Percentiles rank a stretch among this genome's conserved stretches.
Evolutionary conservation across 2,329 filamentous ascomycete genomes (phyloP).

Genomic region (Whalleya microplaca): DNA sequence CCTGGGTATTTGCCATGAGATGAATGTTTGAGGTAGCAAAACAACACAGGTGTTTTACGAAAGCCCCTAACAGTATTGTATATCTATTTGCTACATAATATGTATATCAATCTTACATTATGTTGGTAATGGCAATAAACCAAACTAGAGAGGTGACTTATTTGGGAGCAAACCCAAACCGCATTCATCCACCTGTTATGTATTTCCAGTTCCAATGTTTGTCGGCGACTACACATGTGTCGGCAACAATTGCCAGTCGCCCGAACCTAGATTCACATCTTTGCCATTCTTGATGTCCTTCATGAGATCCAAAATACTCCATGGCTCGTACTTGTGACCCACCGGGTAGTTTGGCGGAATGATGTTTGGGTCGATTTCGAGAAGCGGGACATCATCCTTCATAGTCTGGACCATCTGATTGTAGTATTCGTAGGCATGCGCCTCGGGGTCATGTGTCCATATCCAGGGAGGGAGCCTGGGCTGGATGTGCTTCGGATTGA

Average conservation of each 20-base stretch:
- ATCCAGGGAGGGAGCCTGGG: constrained; percentile 10
- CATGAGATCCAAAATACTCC: not conserved
- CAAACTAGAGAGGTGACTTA: not conserved
- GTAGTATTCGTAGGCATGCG: constrained; percentile 33
- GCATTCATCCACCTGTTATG: not conserved
- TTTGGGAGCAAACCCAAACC: not conserved
- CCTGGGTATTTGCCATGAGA: too few species aligned
- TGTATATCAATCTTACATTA: too few species aligned
- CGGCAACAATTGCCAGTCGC: not conserved
- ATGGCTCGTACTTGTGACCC: not conserved
- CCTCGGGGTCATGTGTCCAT: constrained; percentile 33
- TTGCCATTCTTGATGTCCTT: not conserved
- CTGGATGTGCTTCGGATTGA: constrained; percentile 4
- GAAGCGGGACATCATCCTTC: not conserved
- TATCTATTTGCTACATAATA: too few species aligned
- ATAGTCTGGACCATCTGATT: not conserved
- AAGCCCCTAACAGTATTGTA: too few species aligned
- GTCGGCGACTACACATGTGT: too few species aligned
- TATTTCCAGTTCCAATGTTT: not conserved
- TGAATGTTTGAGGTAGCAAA: too few species aligned
- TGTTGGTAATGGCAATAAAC: not conserved
- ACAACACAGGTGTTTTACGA: too few species aligned
- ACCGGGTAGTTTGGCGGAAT: not conserved
- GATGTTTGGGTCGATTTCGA: not conserved
- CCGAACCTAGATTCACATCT: not conserved